Percentiles rank a stretch among this genome's conserved stretches.
Evolutionary conservation across 306 rosid species (phyloP).

Genomic region (Quercus cerris): DNA sequence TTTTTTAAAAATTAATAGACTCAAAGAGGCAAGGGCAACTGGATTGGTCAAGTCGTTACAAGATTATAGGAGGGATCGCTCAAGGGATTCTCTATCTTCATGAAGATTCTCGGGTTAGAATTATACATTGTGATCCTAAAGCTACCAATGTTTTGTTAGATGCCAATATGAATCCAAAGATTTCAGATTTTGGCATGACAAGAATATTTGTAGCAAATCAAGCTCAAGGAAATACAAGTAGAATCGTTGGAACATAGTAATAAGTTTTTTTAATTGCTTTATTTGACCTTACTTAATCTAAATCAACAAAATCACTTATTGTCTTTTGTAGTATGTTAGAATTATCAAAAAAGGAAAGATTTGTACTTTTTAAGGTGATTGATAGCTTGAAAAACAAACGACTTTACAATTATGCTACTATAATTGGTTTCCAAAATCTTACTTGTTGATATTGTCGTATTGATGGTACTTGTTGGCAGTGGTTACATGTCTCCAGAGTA

Average conservation of each 20-base stretch:
- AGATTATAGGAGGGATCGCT: slow-evolving; percentile 52
- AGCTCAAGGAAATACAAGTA: slow-evolving; percentile 41
- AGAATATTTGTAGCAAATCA: slow-evolving; percentile 40
- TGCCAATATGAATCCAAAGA: slow-evolving; percentile 51
- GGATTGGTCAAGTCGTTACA: slow-evolving; percentile 50
- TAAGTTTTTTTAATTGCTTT: background rate
- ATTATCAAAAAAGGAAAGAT: background rate
- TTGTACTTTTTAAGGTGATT: background rate
- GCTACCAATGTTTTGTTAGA: slow-evolving; percentile 62
- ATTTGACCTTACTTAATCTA: background rate
- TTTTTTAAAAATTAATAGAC: slow-evolving; percentile 28
- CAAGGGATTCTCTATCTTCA: slow-evolving; percentile 64
- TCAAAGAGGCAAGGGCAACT: slow-evolving; percentile 26
- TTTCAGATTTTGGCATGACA: slow-evolving; percentile 74
- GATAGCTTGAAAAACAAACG: background rate
- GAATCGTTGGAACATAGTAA: slow-evolving; percentile 70
- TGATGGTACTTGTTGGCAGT: slow-evolving; percentile 1
- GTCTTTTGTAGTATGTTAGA: background rate
- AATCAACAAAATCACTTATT: background rate
- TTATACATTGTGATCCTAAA: slow-evolving; percentile 68
- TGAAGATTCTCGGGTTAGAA: slow-evolving; percentile 54
- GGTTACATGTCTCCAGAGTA: slow-evolving; percentile 32
- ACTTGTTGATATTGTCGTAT: background rate
- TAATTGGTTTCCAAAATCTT: background rate
- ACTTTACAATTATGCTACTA: background rate